A percentile compares a stretch with the other conserved stretches of the same genome.
Evolutionary conservation across 75 land plant species (phyloP).

Genomic region (Larix kaempferi): DNA sequence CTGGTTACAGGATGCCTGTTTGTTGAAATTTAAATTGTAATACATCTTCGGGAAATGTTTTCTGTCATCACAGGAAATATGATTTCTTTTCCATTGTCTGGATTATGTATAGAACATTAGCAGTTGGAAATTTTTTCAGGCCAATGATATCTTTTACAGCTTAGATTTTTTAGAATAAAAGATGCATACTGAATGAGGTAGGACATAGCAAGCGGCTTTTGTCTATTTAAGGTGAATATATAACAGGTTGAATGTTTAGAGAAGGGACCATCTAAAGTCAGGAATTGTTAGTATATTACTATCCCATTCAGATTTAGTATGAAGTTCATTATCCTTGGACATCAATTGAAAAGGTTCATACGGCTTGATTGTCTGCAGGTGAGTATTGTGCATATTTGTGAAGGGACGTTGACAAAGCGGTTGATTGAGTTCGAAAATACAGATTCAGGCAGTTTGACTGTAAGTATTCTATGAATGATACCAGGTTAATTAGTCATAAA

Average conservation of each 20-base stretch:
- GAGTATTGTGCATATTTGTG: constrained; percentile 85
- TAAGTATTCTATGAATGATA: constrained; percentile 24
- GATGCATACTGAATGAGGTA: not conserved
- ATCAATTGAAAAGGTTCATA: not conserved
- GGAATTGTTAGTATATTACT: not conserved
- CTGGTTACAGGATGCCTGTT: not conserved
- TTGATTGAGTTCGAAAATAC: constrained; percentile 94
- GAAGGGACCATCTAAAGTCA: not conserved
- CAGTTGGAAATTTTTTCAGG: not conserved
- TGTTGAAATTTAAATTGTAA: not conserved
- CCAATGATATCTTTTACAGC: not conserved
- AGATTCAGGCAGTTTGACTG: constrained; percentile 87
- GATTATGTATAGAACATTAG: not conserved
- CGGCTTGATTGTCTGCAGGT: constrained; percentile 41
- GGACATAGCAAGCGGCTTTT: not conserved
- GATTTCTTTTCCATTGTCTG: too few relatives aligned
- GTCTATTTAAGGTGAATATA: not conserved
- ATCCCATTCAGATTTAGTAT: not conserved
- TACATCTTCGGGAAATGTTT: not conserved
- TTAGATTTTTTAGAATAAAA: not conserved
- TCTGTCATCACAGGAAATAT: too few relatives aligned
- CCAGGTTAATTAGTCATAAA: not conserved
- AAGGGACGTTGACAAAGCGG: constrained; percentile 82
- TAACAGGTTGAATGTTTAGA: not conserved
- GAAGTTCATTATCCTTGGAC: not conserved